Evolutionary conservation across 177 flowering plant species (phyloP), one percentile per base, ranked within the genome.

Genomic region (Vitis hybrid): DNA sequence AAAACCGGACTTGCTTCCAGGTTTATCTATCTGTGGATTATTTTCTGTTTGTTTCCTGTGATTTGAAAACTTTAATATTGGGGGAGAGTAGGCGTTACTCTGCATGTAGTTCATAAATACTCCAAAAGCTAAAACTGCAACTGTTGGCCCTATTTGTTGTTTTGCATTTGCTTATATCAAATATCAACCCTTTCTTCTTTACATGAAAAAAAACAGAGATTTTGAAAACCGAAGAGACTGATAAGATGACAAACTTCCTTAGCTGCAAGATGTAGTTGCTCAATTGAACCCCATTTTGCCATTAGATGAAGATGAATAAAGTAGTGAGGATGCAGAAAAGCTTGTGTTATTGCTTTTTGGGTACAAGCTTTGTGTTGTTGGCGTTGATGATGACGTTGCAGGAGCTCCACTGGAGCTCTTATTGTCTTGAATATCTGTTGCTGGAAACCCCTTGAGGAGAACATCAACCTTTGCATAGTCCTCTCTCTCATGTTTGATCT

Each of bases 401-500:
- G 58, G 62, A 57, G 61, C 58, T 55, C 61, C 75, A 58, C n/a
- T 70, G 5, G 66, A 50, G 52, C 64, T 65, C 56, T 67, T 65
- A 12, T 66, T 74, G 54, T 68, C 62, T 49, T 65, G 63, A 39
- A 11, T 31, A 60, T 58, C 53, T n/a, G 29, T 5, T 7, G 68
- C 77, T 1, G 80, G 77, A 53, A 84, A 86, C 18, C 82, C 83
- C 55, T 82, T 82, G 11, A 82, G 73, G 16, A 84, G 76, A 18
- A 56, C 55, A 45, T 82, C 87, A 55, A 82, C 83, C 59, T 86
- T 86, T 1, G 82, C 81, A 65, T 71, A 73, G 58, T 86, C 90
- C 52, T 82, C 89, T 39, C 82, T 70, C 22, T 82, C 91, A 55
- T 85, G 81, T 29, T 83, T 86, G 26, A 87, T 81, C 61, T 87